Percentiles rank a stretch among this genome's conserved stretches.
phyloP scores from a whole-genome alignment of 2,329 filamentous ascomycete genomes.

The Penicillium sp. region DNA sequence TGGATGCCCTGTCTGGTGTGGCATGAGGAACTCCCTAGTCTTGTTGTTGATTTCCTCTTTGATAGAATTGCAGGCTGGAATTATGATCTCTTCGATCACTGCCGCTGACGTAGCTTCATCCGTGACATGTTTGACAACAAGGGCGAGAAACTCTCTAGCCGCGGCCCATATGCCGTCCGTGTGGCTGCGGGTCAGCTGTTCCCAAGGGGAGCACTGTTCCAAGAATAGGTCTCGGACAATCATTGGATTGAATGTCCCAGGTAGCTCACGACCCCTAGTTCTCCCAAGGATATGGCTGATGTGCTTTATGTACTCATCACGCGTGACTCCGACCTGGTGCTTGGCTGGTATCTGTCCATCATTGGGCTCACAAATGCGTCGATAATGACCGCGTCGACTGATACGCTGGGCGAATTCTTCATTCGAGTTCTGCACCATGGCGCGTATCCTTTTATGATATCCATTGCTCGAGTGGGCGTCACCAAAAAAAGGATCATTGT shows the following conservation, averaged over 20 bases:
- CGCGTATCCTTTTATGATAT: conserved; percentile 38
- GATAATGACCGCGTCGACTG: conserved; percentile 16
- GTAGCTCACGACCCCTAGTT: conserved; percentile 61
- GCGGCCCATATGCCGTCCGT: neutral
- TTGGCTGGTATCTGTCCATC: neutral
- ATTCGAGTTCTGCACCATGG: conserved; percentile 35
- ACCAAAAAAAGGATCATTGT: conserved; percentile 40
- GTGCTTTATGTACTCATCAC: conserved; percentile 47
- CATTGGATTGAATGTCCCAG: conserved; percentile 64
- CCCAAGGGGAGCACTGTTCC: conserved; percentile 54
- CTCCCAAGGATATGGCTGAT: conserved; percentile 46
- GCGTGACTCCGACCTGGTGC: conserved; percentile 24
- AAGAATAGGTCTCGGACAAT: conserved; percentile 64
- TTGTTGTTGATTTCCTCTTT: too few relatives aligned
- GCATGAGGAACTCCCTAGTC: conserved; percentile 48
- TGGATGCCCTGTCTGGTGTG: conserved; percentile 43
- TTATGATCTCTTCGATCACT: conserved; percentile 39
- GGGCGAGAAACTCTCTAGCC: neutral
- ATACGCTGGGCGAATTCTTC: conserved; percentile 28
- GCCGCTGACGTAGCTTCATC: conserved; percentile 25
- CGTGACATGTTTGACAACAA: neutral
- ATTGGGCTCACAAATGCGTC: neutral
- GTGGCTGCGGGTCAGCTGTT: conserved; percentile 19
- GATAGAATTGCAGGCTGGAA: conserved; percentile 43
- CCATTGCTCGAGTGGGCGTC: conserved; percentile 25